A percentile compares a stretch with the other conserved stretches of the same genome.
Conservation (phyloP, 495 filamentous ascomycete genomes). For the Hypoxylon perforatum region DNA sequence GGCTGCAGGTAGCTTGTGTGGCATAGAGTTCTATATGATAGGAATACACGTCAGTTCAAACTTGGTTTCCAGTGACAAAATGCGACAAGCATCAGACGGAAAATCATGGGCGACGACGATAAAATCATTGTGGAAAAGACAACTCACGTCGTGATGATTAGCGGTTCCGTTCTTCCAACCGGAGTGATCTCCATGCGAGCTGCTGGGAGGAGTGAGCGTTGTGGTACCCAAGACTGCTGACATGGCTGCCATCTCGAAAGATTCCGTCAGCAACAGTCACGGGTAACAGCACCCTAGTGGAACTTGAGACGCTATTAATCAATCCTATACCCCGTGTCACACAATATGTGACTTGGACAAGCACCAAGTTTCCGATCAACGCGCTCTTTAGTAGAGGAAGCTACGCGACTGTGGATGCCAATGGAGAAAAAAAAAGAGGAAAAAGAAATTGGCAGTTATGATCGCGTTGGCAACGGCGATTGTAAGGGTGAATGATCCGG, state of each 20-base stretch:
- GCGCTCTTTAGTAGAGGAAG: slow-evolving; percentile 7
- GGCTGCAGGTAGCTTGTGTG: slow-evolving; percentile 34
- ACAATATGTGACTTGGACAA: slow-evolving; percentile 16
- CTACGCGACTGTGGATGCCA: slow-evolving; percentile 15
- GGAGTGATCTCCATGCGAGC: slow-evolving; percentile 60
- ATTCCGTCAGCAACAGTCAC: slow-evolving; percentile 35
- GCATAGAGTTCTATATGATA: slow-evolving; percentile 30
- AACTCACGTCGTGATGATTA: slow-evolving; percentile 52
- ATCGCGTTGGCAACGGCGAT: not conserved
- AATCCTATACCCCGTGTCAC: slow-evolving; percentile 18
- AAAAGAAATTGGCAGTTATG: slow-evolving; percentile 4
- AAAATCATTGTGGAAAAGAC: not conserved
- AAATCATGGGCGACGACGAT: slow-evolving; percentile 9
- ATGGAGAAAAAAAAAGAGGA: slow-evolving; percentile 25
- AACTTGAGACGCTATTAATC: slow-evolving; percentile 32
- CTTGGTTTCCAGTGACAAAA: not conserved
- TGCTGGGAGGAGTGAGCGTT: slow-evolving; percentile 62
- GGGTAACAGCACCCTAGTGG: slow-evolving; percentile 35
- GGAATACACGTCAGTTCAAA: slow-evolving; percentile 16
- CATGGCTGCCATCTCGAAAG: slow-evolving; percentile 60
- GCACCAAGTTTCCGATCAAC: slow-evolving; percentile 10
- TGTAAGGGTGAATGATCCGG: not conserved
- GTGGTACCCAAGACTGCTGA: slow-evolving; percentile 59
- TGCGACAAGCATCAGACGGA: not conserved
- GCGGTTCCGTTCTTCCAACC: slow-evolving; percentile 63